Conservation (phyloP, 306 rosid genomes). For the Prunus salicina region DNA sequence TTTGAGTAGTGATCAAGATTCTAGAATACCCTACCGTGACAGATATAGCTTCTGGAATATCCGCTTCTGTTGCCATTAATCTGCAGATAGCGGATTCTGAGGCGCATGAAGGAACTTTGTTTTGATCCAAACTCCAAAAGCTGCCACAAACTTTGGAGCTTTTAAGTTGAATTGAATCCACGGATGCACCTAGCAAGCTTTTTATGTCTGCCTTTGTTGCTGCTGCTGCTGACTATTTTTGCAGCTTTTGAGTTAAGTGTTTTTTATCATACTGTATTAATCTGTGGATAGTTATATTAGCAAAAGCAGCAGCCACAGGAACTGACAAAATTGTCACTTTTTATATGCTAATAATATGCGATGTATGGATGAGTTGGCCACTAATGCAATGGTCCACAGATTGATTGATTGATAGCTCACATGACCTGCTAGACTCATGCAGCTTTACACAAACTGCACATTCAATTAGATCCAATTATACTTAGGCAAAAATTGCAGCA, state of each 20-base stretch:
- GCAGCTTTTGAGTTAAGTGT: too few relatives aligned
- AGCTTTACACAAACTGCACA: conserved; percentile 22
- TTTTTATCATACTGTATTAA: conserved; percentile 10
- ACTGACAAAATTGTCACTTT: conserved; percentile 48
- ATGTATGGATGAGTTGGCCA: conserved; percentile 49
- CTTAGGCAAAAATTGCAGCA: conserved; percentile 10
- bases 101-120: conserved; percentile 23
- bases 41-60: conserved; percentile 31
- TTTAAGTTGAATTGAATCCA: conserved; percentile 11
- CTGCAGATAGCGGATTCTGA: conserved; percentile 19
- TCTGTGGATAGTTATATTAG: conserved; percentile 22
- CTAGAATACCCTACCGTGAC: conserved; percentile 38
- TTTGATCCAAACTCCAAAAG: conserved; percentile 17
- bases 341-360: conserved; percentile 22
- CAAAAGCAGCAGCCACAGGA: conserved; percentile 26
- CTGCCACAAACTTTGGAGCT: background rate
- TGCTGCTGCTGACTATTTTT: too few relatives aligned
- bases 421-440: conserved; percentile 21
- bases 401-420: conserved; percentile 36
- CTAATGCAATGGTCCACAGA: conserved; percentile 46
- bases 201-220: too few relatives aligned
- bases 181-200: background rate
- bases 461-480: conserved; percentile 8
- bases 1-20: conserved; percentile 9
- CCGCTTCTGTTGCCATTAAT: conserved; percentile 49